phyloP scores from a whole-genome alignment of 805 yeast species.

The Blastobotrys chiropterorum region DNA sequence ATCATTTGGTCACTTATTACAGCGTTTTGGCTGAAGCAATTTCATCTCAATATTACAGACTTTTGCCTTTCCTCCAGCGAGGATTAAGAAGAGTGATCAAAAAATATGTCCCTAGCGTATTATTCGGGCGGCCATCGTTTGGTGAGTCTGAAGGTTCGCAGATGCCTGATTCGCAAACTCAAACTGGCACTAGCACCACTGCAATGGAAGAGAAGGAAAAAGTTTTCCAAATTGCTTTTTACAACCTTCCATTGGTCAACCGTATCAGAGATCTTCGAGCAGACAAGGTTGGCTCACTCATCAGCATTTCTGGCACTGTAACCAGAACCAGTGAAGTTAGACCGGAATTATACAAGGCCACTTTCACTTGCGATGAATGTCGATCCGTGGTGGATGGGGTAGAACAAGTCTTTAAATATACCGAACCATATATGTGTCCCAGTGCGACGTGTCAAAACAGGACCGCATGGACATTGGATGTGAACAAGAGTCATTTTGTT shows the following conservation, averaged over 20 bases:
- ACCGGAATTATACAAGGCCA: conserved; percentile 83
- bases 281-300: conserved; percentile 76
- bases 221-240: conserved; percentile 84
- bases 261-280: conserved; percentile 88
- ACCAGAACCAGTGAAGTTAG: conserved; percentile 95
- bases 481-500: conserved; percentile 76
- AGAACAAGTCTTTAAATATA: conserved; percentile 87
- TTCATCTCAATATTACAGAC: conserved; percentile 85
- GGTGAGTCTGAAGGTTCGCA: conserved; percentile 28
- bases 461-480: conserved; percentile 75
- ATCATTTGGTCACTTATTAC: conserved; percentile 66
- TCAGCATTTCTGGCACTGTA: conserved; percentile 88
- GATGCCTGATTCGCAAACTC: conserved; percentile 31
- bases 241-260: conserved; percentile 73
- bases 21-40: conserved; percentile 78
- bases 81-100: conserved; percentile 71
- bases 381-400: conserved; percentile 79
- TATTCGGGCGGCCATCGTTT: conserved; percentile 29
- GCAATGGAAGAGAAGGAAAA: conserved; percentile 50
- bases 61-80: conserved; percentile 72
- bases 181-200: conserved; percentile 20
- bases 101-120: conserved; percentile 65
- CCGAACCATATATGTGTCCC: conserved; percentile 91
- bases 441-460: conserved; percentile 84
- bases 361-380: conserved; percentile 86